Base-by-base conservation (phyloP, 2,329 filamentous ascomycete species). In the Pseudonectria buxi region DNA sequence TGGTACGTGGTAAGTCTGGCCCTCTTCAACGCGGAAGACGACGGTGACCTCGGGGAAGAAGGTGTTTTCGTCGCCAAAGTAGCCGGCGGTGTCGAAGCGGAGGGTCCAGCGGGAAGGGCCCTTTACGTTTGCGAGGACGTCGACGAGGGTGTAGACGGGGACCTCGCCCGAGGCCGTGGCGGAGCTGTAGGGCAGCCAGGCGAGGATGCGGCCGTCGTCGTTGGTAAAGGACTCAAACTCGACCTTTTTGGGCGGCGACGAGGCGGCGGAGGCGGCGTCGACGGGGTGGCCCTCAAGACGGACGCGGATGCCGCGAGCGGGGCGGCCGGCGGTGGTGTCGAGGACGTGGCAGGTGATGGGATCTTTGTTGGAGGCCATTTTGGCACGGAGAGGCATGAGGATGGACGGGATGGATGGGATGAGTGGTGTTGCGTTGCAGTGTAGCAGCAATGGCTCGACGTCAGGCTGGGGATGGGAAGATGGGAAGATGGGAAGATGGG, bases 341-440 rank as follows among this genome's bases (percentile, higher is more conserved):
- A 92, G 84, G 61, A 89, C 76, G 69, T 92, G 86, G 69, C 85
- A 90, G 59, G 86, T 90, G 54, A 92, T 90, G 55, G 76, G 77
- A 55, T 79, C 76, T 54, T 74, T 78, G 40, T 39, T 30, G 18
- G 47, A 34, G 16, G 32, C 34, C 33, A 44, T 39, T 49, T 54
- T 54, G 38, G 29, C 27, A 26, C 13, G 5, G 26, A 7, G 38
- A 34, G 24, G 29, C 18, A 25, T 22, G 14, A 14, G 18, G 29
- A 31, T 47, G 29, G 14, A 35, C 22, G 26, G 24, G 30, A 35
- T 29, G 35, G 26, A 31, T 14, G 14, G n/a, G 14, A 14, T 11
- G 25, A 14, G 28, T 28, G 32, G 27, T 30, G 14, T 30, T 35
- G 16, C 16, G 32, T 25, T 36, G 35, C 14, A 36, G 46, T 22